Conservation (phyloP, 495 filamentous ascomycete species). For the Achaetomiella virescens region DNA sequence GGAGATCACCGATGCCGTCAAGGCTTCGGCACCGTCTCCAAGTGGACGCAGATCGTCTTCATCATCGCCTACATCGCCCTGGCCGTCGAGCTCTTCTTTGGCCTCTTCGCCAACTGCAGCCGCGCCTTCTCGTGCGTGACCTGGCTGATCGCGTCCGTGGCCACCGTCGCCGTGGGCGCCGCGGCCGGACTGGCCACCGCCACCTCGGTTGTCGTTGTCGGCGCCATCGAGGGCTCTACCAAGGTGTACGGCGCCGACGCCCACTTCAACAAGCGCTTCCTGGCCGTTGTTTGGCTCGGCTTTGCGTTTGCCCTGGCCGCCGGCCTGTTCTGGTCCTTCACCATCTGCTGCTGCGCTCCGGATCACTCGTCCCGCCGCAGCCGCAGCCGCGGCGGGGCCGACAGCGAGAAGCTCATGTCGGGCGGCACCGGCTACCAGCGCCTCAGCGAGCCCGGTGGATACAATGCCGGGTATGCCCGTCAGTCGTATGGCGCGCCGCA, state of each 20-base stretch:
- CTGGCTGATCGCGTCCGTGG: constrained; percentile 42
- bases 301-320: constrained; percentile 67
- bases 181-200: constrained; percentile 57
- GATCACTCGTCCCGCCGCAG: constrained; percentile 28
- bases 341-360: constrained; percentile 76
- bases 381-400: constrained; percentile 11
- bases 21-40: constrained; percentile 60
- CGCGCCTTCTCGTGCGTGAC: constrained; percentile 44
- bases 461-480: constrained; percentile 24
- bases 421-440: constrained; percentile 38
- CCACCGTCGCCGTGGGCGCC: constrained; percentile 55
- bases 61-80: constrained; percentile 63
- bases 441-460: constrained; percentile 33
- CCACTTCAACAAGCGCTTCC: constrained; percentile 59
- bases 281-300: constrained; percentile 68
- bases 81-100: constrained; percentile 68
- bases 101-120: constrained; percentile 59
- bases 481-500: constrained; percentile 25
- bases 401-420: constrained; percentile 44
- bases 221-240: constrained; percentile 58
- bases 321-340: constrained; percentile 83
- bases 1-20: constrained; percentile 57
- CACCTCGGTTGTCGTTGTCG: constrained; percentile 56
- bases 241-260: constrained; percentile 61
- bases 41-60: constrained; percentile 79